Evolutionary conservation across 441 rosid genomes (phyloP).

Genomic region (Pelargonium cotyledonis): DNA sequence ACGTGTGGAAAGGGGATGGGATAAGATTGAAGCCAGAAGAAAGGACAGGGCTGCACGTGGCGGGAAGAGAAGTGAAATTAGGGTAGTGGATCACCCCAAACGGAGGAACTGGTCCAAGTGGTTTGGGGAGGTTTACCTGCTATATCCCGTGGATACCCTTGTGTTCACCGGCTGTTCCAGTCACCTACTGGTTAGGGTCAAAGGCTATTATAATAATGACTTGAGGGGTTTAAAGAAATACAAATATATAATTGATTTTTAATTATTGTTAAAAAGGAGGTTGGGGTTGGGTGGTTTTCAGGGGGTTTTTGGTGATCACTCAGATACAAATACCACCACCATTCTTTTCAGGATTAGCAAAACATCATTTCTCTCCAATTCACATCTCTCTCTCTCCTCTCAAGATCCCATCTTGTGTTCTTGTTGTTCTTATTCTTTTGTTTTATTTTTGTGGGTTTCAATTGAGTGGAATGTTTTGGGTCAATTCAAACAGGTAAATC

Average conservation of each 20-base stretch:
- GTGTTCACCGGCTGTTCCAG: slow-evolving; percentile 24
- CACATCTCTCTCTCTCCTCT: background rate
- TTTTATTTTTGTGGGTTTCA: background rate
- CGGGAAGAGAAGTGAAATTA: slow-evolving; percentile 17
- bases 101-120: slow-evolving; percentile 36
- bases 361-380: background rate
- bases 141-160: slow-evolving; percentile 21
- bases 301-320: slow-evolving; percentile 36
- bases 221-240: slow-evolving; percentile 21
- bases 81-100: slow-evolving; percentile 28
- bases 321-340: slow-evolving; percentile 18
- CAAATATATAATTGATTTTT: background rate
- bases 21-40: slow-evolving; percentile 24
- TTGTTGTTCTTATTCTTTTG: background rate
- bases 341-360: slow-evolving; percentile 14
- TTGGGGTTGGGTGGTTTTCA: slow-evolving; percentile 27
- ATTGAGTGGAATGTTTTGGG: slow-evolving; percentile 3
- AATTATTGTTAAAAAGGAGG: background rate
- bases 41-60: slow-evolving; percentile 32
- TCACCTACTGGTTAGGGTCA: slow-evolving; percentile 7
- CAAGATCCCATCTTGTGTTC: slow-evolving; percentile 4
- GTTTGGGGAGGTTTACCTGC: slow-evolving; percentile 26
- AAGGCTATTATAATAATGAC: slow-evolving; percentile 10
- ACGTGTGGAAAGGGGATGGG: slow-evolving; percentile 17
- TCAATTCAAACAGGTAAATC: background rate